Base-by-base conservation (phyloP, 495 filamentous ascomycete species). In the Trypethelium eluteriae region DNA sequence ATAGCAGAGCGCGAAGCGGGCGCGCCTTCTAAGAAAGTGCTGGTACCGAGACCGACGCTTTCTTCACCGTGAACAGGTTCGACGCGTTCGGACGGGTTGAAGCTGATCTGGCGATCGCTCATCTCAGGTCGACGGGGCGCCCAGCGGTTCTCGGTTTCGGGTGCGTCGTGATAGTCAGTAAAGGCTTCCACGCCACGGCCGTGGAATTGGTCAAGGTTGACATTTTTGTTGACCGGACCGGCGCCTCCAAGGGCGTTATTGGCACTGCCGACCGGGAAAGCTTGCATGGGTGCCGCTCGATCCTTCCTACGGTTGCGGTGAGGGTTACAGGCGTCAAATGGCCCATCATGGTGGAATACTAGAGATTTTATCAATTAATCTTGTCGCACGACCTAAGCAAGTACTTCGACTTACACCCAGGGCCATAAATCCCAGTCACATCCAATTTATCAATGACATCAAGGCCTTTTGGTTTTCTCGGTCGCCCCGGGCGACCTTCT, bases 331-430 rank as follows among this genome's bases (percentile, higher is more conserved):
- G 95, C 95, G 78, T 99, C 95, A 71, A 96, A 99, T 9, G 95
- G 95, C 35, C 95, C 95, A 74, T 99, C 95, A 74, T 99, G 95
- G 68, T 99, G 95, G 77, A 99, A 96, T 74, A 98, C 93, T 96
- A 63, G 6, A 12, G 32, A 36, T 11, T 49, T 18, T 34, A 65
- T 63, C 56, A 63, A 56, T 63, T 38, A 50, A 35, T 35, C n/a
- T 59, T 18, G 25, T 38, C 11, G 25, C 32, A 5, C 34, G 68
- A 57, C 62, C 38, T 53, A 1, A 39, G 36, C 41, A 39, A 39
- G 36, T 46, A 35, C 25, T 53, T 59, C 18, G 3, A 87, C 93
- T 77, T 79, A 98, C 93, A 82, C 75, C 94, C 94, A 67, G 91
- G 89, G 53, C 95, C 94, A 74, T 96, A 97, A 72, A 99, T 95